phyloP scores from a whole-genome alignment of 192 early-diverging fungal genomes.

The Rhizoclosmatium sp. region DNA sequence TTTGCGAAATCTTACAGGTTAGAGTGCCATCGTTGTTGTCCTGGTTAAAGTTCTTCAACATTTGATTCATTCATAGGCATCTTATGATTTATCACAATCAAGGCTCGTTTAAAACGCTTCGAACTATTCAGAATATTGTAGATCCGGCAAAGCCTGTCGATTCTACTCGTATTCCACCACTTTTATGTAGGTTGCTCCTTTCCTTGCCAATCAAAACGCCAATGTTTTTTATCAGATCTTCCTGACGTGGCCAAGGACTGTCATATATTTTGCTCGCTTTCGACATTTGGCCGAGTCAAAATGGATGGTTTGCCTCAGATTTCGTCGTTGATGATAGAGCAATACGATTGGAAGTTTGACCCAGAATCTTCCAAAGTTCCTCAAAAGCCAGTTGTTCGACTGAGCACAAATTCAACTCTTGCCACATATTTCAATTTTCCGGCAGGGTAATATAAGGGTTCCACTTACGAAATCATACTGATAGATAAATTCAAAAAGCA shows the following conservation, averaged over 20 bases:
- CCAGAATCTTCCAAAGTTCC: not conserved
- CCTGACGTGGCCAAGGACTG: slow-evolving; percentile 44
- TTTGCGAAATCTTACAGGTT: slow-evolving; percentile 51
- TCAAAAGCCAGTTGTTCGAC: slow-evolving; percentile 34
- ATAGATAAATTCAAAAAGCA: slow-evolving; percentile 13
- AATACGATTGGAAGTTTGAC: slow-evolving; percentile 56
- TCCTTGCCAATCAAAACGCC: not conserved
- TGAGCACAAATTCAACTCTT: slow-evolving; percentile 52
- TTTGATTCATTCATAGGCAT: slow-evolving; percentile 6
- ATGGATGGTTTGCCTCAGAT: slow-evolving; percentile 30
- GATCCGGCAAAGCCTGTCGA: slow-evolving; percentile 58
- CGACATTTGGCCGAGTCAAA: slow-evolving; percentile 56
- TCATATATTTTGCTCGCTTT: slow-evolving; percentile 44
- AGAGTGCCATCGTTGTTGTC: slow-evolving; percentile 13
- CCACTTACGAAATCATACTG: not conserved
- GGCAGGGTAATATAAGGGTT: slow-evolving; percentile 37
- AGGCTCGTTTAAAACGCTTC: slow-evolving; percentile 53
- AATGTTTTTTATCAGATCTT: slow-evolving; percentile 43
- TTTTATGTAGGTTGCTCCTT: slow-evolving; percentile 50
- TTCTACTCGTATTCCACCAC: slow-evolving; percentile 47
- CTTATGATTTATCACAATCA: slow-evolving; percentile 57
- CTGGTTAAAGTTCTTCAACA: not conserved
- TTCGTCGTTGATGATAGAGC: slow-evolving; percentile 52
- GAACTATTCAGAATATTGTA: slow-evolving; percentile 47
- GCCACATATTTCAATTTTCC: slow-evolving; percentile 44